These are phyloP conservation scores for Musa balbisiana DNA, from an alignment of 202 grass and related monocot species.

Conservation along the genomic window DNA sequence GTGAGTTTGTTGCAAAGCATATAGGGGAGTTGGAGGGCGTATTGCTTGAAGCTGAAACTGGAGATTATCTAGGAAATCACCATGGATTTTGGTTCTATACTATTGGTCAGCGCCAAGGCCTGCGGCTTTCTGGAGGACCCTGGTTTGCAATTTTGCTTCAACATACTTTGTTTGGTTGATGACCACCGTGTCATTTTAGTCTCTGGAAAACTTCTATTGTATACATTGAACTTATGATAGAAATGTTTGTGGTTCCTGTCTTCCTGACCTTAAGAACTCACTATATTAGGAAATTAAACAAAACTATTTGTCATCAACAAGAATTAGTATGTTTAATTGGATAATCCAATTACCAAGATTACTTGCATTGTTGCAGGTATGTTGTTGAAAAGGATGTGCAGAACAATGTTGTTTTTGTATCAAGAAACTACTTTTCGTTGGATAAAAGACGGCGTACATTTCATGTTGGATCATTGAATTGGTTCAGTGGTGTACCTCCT, in stretches of 20 bases:
- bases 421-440: conserved; percentile 85
- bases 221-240: background rate
- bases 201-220: background rate
- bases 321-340: background rate
- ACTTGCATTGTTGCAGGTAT: conserved; percentile 45
- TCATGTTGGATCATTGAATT: conserved; percentile 63
- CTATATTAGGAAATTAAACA: background rate
- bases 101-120: conserved; percentile 85
- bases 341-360: background rate
- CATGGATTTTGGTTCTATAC: conserved; percentile 96
- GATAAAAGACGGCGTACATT: conserved; percentile 76
- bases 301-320: background rate
- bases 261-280: background rate
- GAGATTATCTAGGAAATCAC: conserved; percentile 85
- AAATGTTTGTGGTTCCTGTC: background rate
- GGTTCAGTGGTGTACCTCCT: conserved; percentile 58
- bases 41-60: conserved; percentile 87
- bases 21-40: conserved; percentile 81
- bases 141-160: conserved; percentile 37
- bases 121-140: conserved; percentile 83
- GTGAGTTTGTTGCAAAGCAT: conserved; percentile 91
- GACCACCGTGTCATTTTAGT: background rate
- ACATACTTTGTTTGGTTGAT: background rate
- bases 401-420: conserved; percentile 85
- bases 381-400: conserved; percentile 88